Percentiles rank a stretch among this genome's conserved stretches.
Conservation (phyloP, 139 green algal species). For the Coelastrella sp. region DNA sequence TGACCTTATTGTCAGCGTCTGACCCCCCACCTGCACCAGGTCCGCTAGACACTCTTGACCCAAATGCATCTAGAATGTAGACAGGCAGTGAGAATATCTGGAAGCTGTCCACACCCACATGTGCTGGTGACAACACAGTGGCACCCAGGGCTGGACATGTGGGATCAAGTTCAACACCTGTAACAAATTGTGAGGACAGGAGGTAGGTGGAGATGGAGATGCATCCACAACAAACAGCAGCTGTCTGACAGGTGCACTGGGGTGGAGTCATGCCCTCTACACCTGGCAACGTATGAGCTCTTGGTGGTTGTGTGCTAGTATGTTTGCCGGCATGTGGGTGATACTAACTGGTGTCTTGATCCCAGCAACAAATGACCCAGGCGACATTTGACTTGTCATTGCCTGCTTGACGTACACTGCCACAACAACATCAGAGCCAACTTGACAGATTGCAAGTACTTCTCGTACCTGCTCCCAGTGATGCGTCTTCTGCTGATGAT, state of each 20-base stretch:
- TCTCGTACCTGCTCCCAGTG: not conserved
- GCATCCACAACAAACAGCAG: too few relatives aligned
- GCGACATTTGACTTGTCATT: too few relatives aligned
- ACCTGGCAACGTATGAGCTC: too few relatives aligned
- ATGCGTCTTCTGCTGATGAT: not conserved
- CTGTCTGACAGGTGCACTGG: too few relatives aligned
- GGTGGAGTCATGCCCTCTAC: too few relatives aligned
- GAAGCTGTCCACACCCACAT: constrained; percentile 8
- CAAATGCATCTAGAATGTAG: not conserved
- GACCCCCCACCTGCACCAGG: not conserved
- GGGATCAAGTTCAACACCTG: constrained; percentile 1
- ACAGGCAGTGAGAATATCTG: constrained; percentile 28
- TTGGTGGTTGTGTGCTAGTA: too few relatives aligned
- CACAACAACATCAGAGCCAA: too few relatives aligned
- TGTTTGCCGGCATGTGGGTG: too few relatives aligned
- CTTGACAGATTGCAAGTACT: too few relatives aligned
- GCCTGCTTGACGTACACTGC: too few relatives aligned
- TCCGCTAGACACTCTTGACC: not conserved
- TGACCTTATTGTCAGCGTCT: not conserved
- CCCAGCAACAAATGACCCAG: too few relatives aligned
- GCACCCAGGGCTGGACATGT: constrained; percentile 10
- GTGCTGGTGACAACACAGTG: not conserved
- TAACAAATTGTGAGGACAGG: not conserved
- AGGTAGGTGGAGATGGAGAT: not conserved
- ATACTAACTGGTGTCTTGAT: too few relatives aligned